Evolutionary conservation across 2,329 filamentous ascomycete species (phyloP).

Genomic region (Epichloe gansuensis): DNA sequence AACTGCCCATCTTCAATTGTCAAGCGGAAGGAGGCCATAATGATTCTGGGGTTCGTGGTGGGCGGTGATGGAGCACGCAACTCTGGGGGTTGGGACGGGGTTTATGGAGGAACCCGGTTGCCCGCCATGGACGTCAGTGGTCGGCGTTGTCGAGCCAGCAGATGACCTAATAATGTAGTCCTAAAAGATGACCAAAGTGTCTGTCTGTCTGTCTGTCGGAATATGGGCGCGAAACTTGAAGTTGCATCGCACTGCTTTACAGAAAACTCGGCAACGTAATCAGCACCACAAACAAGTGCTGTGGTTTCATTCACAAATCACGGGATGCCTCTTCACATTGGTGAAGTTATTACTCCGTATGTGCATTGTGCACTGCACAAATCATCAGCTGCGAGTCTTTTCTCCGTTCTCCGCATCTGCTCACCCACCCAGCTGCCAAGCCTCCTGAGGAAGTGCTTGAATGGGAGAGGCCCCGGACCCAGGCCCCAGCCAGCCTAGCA

Average conservation of each 20-base stretch:
- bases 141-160: background rate
- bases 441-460: background rate
- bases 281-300: no score
- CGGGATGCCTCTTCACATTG: background rate
- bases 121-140: background rate
- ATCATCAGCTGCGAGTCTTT: background rate
- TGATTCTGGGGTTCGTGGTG: background rate
- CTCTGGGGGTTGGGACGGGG: background rate
- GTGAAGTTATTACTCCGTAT: no score
- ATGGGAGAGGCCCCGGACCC: no score
- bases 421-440: no score
- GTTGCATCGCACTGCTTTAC: no score
- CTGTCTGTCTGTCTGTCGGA: no score
- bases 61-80: background rate
- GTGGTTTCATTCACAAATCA: background rate
- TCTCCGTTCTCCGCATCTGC: no score
- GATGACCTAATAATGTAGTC: no score
- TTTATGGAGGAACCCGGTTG: background rate
- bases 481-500: no score
- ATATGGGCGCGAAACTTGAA: no score
- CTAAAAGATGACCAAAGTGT: no score
- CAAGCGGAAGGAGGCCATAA: conserved; percentile 65
- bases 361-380: background rate
- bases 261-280: no score
- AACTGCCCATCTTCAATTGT: conserved; percentile 79